Base-by-base conservation (phyloP, 495 filamentous ascomycete species). In the Talaromyces stipitatus region DNA sequence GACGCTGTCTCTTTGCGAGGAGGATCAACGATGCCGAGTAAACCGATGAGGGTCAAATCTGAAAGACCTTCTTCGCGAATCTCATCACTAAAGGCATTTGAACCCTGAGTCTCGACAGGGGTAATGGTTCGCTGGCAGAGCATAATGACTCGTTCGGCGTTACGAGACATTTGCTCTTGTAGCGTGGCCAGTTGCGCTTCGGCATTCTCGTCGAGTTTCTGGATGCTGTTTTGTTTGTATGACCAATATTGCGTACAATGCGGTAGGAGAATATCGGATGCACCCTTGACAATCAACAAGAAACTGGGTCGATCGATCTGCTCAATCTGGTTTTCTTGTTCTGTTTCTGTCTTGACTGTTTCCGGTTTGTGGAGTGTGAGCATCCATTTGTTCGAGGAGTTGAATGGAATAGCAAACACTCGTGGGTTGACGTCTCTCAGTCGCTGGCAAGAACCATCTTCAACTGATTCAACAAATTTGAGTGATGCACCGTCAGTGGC, bases 321-420 rank as follows among this genome's bases (percentile, higher is more conserved):
- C 9, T 55, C 54, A 24, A 36, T 51, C 26, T 51, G 48, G 12
- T 28, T 28, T 10, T 51, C 24, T 2, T 28, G 22, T 3, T 16
- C 48, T 3, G 14, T 18, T 30, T 51, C 48, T 9, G n/a, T n/a
- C n/a, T 51, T 30, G 14, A 12, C 38, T 3, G 22, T 14, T 7
- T 32, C 30, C 14, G 23, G 6, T 18, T 57, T 45, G 36, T 55
- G 54, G 7, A 55, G 32, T 8, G 54, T 65, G 50, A 88, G 75
- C 84, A 88, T 88, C 66, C 80, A 89, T 64, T 89, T 90, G 65
- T 87, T 88, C 70, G 87, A 87, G 67, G 79, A 83, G 64, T 88
- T 88, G 67, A 90, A 89, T 1, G 80, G 78, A 3, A 89, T 62
- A 54, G 85, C 78, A 62, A 78, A 88, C 8, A 75, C 71, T 45